A percentile compares a stretch with the other conserved stretches of the same genome.
phyloP scores from a whole-genome alignment of 805 yeast species.

The Candida golubevii region DNA sequence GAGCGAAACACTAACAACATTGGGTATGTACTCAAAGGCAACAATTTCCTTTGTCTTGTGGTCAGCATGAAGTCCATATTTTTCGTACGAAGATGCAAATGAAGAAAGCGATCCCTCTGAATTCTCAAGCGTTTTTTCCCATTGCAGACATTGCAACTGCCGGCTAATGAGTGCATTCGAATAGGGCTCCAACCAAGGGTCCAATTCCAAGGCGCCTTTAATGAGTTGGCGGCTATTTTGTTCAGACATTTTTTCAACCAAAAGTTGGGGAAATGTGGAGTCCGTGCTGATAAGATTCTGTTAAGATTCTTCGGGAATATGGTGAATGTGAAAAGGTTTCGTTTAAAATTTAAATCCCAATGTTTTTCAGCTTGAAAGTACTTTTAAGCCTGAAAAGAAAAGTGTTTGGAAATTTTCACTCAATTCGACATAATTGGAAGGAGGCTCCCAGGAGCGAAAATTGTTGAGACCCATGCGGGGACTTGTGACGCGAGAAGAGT shows the following conservation, averaged over 20 bases:
- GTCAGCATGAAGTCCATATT: constrained; percentile 72
- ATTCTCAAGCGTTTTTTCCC: constrained; percentile 52
- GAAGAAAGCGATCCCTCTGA: constrained; percentile 55
- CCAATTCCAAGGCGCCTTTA: constrained; percentile 63
- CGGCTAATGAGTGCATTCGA: constrained; percentile 65
- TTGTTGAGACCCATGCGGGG: too few species aligned
- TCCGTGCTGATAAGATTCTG: too few species aligned
- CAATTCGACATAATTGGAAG: too few species aligned
- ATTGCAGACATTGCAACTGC: constrained; percentile 58
- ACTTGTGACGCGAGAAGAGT: too few species aligned
- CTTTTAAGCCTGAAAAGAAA: too few species aligned
- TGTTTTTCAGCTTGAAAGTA: too few species aligned
- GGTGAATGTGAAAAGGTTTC: too few species aligned
- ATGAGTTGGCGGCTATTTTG: constrained; percentile 17
- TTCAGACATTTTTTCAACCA: background rate
- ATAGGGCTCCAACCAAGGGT: constrained; percentile 85
- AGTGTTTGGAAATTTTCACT: too few species aligned
- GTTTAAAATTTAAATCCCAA: too few species aligned
- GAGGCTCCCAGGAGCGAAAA: too few species aligned
- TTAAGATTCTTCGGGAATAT: too few species aligned
- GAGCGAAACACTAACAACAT: constrained; percentile 69
- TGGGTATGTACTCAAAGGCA: constrained; percentile 87
- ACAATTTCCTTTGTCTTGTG: constrained; percentile 47
- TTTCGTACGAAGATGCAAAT: constrained; percentile 73
- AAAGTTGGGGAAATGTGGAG: too few species aligned